These are phyloP conservation scores for Dunaliella primolecta DNA, from an alignment of 139 green algal species.

Conservation along the genomic window DNA sequence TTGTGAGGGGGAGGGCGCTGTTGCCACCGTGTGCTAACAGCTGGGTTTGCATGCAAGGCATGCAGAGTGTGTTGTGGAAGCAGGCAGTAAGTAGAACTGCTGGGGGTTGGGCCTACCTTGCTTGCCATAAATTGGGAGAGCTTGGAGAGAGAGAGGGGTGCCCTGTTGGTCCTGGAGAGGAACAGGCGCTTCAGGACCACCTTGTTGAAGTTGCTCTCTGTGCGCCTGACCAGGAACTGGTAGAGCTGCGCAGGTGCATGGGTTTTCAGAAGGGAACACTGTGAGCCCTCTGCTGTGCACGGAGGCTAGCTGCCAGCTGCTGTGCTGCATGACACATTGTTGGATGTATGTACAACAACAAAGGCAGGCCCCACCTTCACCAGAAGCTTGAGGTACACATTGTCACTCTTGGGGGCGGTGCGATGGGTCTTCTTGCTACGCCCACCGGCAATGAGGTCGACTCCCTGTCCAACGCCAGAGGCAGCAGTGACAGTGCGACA, in stretches of 20 bases:
- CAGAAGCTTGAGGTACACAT: constrained; percentile 98
- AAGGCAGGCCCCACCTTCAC: constrained; percentile 84
- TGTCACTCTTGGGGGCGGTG: constrained; percentile 92
- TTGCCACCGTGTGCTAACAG: too few species aligned
- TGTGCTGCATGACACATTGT: too few species aligned
- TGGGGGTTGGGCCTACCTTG: constrained; percentile 88
- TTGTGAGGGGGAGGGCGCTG: too few species aligned
- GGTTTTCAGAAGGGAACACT: too few species aligned
- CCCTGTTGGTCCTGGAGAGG: constrained; percentile 92
- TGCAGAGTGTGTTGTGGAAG: too few species aligned
- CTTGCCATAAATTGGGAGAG: constrained; percentile 87
- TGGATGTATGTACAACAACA: too few species aligned
- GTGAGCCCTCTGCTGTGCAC: too few species aligned
- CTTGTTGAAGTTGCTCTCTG: constrained; percentile 95
- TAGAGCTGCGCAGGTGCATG: constrained; percentile 87
- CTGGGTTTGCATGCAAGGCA: too few species aligned
- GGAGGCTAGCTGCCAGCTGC: too few species aligned
- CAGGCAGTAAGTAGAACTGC: too few species aligned
- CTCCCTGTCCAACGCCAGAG: constrained; percentile 70
- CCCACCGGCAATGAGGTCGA: constrained; percentile 95
- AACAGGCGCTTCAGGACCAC: constrained; percentile 96
- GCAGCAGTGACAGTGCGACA: not conserved
- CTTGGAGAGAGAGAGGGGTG: constrained; percentile 93
- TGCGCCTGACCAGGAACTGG: constrained; percentile 92
- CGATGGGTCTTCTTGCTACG: constrained; percentile 89